A percentile compares a stretch with the other conserved stretches of the same genome.
Evolutionary conservation across 2,329 filamentous ascomycete genomes (phyloP).

Genomic region (Xenosphaeropsis pyriputrescens): DNA sequence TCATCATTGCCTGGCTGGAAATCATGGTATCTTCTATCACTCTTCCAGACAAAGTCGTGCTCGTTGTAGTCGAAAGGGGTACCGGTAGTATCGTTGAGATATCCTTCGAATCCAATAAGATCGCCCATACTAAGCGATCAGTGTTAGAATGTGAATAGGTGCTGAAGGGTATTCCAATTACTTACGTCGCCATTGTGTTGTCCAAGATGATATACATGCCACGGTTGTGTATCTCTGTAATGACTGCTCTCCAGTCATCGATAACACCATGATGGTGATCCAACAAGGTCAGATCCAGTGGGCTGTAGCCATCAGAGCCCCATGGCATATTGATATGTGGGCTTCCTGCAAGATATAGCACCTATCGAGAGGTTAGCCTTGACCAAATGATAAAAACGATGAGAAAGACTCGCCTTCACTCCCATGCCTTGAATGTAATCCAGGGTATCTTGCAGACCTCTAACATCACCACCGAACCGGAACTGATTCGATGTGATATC

Average conservation of each 20-base stretch:
- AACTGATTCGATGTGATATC: slow-evolving; percentile 45
- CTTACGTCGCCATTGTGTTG: slow-evolving; percentile 40
- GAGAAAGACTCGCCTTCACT: slow-evolving; percentile 25
- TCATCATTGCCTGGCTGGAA: slow-evolving; percentile 38
- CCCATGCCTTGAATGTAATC: slow-evolving; percentile 53
- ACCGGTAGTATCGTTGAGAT: slow-evolving; percentile 31
- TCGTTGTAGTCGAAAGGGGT: slow-evolving; percentile 39
- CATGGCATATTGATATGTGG: slow-evolving; percentile 50
- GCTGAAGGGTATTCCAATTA: background rate
- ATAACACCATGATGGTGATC: slow-evolving; percentile 48
- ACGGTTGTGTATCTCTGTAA: slow-evolving; percentile 43
- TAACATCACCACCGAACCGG: slow-evolving; percentile 45
- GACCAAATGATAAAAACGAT: background rate
- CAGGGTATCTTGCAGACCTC: slow-evolving; percentile 40
- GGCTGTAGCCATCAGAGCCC: slow-evolving; percentile 43
- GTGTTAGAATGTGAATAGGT: background rate
- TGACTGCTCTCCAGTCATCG: slow-evolving; percentile 37
- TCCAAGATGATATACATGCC: slow-evolving; percentile 54
- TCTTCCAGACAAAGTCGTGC: slow-evolving; percentile 42
- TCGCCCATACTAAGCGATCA: slow-evolving; percentile 29
- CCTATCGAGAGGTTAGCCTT: slow-evolving; percentile 9
- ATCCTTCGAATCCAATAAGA: slow-evolving; percentile 45
- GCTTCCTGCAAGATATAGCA: slow-evolving; percentile 45
- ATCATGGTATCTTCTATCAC: slow-evolving; percentile 36
- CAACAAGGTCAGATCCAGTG: slow-evolving; percentile 46